Percentiles rank a stretch among this genome's conserved stretches.
phyloP scores from a whole-genome alignment of 2,329 filamentous ascomycete species.

The Aureobasidium sp. region DNA sequence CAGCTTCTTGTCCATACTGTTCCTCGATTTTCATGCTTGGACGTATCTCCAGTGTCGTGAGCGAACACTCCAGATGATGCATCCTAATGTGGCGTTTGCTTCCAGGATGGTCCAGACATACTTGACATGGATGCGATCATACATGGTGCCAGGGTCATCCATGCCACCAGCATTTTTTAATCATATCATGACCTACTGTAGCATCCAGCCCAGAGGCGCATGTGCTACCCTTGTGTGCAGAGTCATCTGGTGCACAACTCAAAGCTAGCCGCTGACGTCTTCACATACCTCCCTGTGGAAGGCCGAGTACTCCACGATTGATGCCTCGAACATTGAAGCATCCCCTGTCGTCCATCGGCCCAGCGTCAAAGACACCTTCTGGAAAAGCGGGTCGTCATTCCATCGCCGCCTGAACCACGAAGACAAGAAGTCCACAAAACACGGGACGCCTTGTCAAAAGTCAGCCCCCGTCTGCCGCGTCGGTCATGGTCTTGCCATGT shows the following conservation, averaged over 20 bases:
- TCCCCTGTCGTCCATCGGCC: background rate
- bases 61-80: background rate
- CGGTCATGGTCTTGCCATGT: background rate
- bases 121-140: background rate
- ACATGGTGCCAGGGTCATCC: background rate
- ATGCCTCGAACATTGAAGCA: background rate
- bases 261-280: background rate
- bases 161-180: background rate
- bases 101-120: no score
- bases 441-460: background rate
- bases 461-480: background rate
- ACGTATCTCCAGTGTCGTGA: no score
- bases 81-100: background rate
- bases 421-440: background rate
- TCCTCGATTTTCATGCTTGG: no score
- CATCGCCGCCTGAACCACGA: background rate
- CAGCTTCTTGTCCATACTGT: no score
- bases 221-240: background rate
- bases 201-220: background rate
- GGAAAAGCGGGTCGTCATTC: conserved; percentile 1
- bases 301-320: background rate
- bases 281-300: background rate
- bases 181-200: background rate
- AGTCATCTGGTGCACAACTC: background rate
- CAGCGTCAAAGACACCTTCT: background rate